Evolutionary conservation across 805 yeast species (phyloP).

Genomic region (Yueomyces sp.): DNA sequence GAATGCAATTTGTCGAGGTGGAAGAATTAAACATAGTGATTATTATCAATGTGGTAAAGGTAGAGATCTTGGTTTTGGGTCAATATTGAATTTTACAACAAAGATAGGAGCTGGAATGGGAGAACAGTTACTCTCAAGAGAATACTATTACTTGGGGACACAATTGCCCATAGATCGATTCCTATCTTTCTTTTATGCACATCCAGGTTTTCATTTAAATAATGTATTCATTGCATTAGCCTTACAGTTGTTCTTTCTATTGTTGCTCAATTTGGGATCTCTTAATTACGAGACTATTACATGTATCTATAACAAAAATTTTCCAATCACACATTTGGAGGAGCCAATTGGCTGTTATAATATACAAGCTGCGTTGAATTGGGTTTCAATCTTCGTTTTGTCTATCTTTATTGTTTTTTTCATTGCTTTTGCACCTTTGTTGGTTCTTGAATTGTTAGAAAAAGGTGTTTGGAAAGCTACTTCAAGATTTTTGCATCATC

Average conservation of each 20-base stretch:
- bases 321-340: constrained; percentile 62
- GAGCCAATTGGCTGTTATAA: constrained; percentile 77
- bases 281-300: constrained; percentile 56
- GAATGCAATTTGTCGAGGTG: constrained; percentile 80
- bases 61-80: constrained; percentile 85
- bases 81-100: constrained; percentile 84
- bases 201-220: constrained; percentile 91
- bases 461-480: constrained; percentile 70
- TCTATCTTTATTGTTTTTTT: constrained; percentile 89
- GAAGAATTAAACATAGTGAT: constrained; percentile 89
- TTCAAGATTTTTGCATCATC: constrained; percentile 58
- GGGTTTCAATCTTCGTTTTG: constrained; percentile 81
- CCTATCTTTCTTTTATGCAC: constrained; percentile 89
- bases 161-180: constrained; percentile 81
- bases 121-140: constrained; percentile 84
- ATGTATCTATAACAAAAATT: constrained; percentile 53
- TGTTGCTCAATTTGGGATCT: constrained; percentile 68
- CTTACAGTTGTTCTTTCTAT: constrained; percentile 74
- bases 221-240: constrained; percentile 79
- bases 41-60: constrained; percentile 97
- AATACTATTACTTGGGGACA: constrained; percentile 83
- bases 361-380: constrained; percentile 69
- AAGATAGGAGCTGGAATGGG: constrained; percentile 99
- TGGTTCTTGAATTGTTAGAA: constrained; percentile 79
- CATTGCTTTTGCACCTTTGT: constrained; percentile 77